A percentile compares a stretch with the other conserved stretches of the same genome.
Evolutionary conservation across 83 land plant species (phyloP).

Genomic region (Picea abies): DNA sequence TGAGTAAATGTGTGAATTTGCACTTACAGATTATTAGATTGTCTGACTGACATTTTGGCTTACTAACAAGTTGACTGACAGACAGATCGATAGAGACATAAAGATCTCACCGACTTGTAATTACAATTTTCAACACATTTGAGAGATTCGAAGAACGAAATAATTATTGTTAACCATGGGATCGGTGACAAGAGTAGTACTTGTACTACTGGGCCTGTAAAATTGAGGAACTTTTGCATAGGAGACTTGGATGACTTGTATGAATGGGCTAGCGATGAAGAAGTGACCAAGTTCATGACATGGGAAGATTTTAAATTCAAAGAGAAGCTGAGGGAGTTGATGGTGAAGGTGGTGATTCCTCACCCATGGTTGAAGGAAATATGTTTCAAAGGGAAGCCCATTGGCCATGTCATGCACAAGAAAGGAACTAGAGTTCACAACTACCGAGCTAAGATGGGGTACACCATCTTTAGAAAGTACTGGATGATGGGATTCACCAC

Average conservation of each 20-base stretch:
- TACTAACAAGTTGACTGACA: too few species aligned
- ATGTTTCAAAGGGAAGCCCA: not conserved
- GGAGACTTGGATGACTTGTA: not conserved
- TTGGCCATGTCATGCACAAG: not conserved
- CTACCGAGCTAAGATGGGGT: not conserved
- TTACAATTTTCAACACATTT: too few species aligned
- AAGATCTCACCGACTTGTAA: too few species aligned
- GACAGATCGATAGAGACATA: too few species aligned
- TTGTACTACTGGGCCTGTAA: too few species aligned
- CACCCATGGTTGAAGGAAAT: not conserved
- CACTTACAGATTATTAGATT: too few species aligned
- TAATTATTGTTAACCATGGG: too few species aligned
- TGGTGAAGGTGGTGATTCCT: not conserved
- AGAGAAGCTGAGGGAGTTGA: not conserved
- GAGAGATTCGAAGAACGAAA: too few species aligned
- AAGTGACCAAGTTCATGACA: not conserved
- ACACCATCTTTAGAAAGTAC: not conserved
- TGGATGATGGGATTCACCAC: not conserved
- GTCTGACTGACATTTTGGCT: too few species aligned
- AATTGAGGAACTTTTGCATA: not conserved
- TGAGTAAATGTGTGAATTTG: too few species aligned
- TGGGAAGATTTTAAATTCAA: not conserved
- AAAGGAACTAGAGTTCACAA: not conserved
- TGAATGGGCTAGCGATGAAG: not conserved
- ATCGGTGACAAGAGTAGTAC: too few species aligned